These are phyloP conservation scores for Penicillium thymicola DNA, from an alignment of 2,329 filamentous ascomycete genomes.

Conservation along the genomic window DNA sequence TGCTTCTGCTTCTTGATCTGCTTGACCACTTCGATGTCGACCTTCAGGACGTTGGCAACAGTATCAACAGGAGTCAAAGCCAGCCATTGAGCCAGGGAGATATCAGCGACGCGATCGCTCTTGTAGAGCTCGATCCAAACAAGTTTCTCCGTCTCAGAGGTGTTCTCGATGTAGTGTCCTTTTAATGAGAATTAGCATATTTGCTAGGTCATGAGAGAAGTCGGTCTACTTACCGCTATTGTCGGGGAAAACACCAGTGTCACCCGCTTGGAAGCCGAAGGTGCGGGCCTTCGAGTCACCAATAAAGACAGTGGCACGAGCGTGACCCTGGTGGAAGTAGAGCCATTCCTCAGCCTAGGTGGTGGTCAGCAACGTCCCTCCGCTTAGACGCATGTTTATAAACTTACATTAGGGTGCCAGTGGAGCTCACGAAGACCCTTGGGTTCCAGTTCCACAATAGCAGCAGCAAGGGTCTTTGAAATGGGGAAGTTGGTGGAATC, in stretches of 20 bases:
- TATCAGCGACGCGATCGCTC: conserved; percentile 63
- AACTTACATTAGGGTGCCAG: conserved; percentile 64
- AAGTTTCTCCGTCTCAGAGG: conserved; percentile 60
- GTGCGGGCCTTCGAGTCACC: conserved; percentile 60
- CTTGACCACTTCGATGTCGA: conserved; percentile 20
- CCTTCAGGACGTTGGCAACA: conserved; percentile 17
- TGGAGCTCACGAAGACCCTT: conserved; percentile 63
- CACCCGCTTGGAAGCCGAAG: conserved; percentile 65
- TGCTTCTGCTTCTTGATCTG: conserved; percentile 24
- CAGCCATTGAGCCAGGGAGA: conserved; percentile 66
- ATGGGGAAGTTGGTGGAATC: conserved; percentile 67
- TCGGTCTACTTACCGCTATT: conserved; percentile 44
- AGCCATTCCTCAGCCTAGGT: conserved; percentile 65
- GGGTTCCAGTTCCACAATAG: conserved; percentile 62
- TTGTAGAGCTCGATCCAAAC: conserved; percentile 70
- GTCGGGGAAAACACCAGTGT: conserved; percentile 66
- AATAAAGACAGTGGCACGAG: conserved; percentile 62
- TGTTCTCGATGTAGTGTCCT: conserved; percentile 69
- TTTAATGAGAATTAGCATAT: conserved; percentile 7
- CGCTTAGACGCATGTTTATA: not conserved
- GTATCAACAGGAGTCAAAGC: conserved; percentile 56
- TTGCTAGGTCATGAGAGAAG: not conserved
- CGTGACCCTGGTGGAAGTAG: conserved; percentile 64
- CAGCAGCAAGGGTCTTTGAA: conserved; percentile 63
- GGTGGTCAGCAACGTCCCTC: not conserved